Base-by-base conservation (phyloP, 352 stramenopile genomes). In the Phytopythium helicoides region DNA sequence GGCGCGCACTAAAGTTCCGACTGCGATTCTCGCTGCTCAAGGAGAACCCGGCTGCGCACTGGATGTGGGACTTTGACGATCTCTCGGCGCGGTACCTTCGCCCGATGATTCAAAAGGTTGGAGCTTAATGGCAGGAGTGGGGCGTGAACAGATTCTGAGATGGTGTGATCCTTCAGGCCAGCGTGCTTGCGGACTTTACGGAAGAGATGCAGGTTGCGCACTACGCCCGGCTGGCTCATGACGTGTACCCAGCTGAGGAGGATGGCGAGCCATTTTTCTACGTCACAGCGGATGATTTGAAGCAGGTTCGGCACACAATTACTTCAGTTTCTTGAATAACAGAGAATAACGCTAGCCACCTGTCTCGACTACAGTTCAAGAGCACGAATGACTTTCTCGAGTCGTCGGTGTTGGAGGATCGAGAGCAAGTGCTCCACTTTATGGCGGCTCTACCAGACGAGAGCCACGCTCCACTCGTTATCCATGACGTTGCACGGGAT, bases 381-480 rank as follows among this genome's bases (percentile, higher is more conserved):
- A 88, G 74, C 41, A 67, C 68, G 19, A 93, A 93, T 48, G 76
- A 91, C 44, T 91, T 84, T 37, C 52, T 89, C 11, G 73, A 72
- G 9, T 67, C 76, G 3, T 83, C 78, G 0, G 74, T 93, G 45
- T 62, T 91, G 23, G 68, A 71, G 1, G 83, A 93, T 54, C 56
- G 80, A 28, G 83, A 93, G 60, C 78, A 89, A 37, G 68, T 90
- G 52, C 56, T 93, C 8, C 78, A 89, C 46, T 91, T 93, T 31
- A 88, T 90, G 73, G 83, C 74, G 12, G 78, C 76, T 9, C 49
- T 93, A 19, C 83, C 83, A 0, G 60, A 70, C 25, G 35, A 55
- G 26, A 46, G 47, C 3, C 79, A 92, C 49, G 47, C 76, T 16
- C 77, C 78, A 23, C 59, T 93, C 21, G 64, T 70, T 16, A 93